Conservation (phyloP, 2,329 filamentous ascomycete genomes). For the Metarhizium rileyi region DNA sequence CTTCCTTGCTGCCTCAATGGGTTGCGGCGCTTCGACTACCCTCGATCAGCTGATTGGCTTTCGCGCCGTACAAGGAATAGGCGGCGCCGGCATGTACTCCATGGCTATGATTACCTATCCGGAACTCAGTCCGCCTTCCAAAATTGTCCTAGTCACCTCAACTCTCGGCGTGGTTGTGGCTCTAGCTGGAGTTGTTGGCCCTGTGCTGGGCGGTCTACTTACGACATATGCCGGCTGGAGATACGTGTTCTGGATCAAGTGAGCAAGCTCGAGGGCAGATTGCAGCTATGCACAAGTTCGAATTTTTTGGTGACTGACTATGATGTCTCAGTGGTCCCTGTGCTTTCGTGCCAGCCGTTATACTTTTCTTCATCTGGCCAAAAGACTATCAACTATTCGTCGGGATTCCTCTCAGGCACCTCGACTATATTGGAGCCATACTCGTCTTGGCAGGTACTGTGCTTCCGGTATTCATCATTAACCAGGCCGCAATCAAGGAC, state of each 20-base stretch:
- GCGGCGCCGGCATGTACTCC: constrained; percentile 37
- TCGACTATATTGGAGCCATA: constrained; percentile 43
- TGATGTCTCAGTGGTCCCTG: constrained; percentile 35
- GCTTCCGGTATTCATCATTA: constrained; percentile 15
- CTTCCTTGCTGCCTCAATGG: constrained; percentile 49
- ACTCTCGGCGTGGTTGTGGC: constrained; percentile 40
- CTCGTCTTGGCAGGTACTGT: constrained; percentile 12
- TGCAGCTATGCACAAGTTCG: too few species aligned
- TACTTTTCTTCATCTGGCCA: constrained; percentile 43
- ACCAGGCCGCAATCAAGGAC: constrained; percentile 12
- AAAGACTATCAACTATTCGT: constrained; percentile 27
- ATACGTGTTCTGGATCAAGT: constrained; percentile 54
- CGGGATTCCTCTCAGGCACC: constrained; percentile 33
- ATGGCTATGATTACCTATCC: constrained; percentile 44
- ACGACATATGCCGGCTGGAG: constrained; percentile 40
- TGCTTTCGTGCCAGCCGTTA: constrained; percentile 31
- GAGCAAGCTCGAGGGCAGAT: constrained; percentile 13
- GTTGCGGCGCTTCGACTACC: constrained; percentile 30
- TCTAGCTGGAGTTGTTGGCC: constrained; percentile 41
- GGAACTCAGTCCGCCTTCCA: constrained; percentile 34
- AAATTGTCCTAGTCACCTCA: constrained; percentile 34
- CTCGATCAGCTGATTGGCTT: constrained; percentile 36
- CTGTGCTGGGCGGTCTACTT: constrained; percentile 40
- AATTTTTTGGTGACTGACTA: too few species aligned
- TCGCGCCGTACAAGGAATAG: constrained; percentile 40